A percentile compares a stretch with the other conserved stretches of the same genome.
phyloP scores from a whole-genome alignment of 208 protist genomes.

The Herpetomonas tarakana region DNA sequence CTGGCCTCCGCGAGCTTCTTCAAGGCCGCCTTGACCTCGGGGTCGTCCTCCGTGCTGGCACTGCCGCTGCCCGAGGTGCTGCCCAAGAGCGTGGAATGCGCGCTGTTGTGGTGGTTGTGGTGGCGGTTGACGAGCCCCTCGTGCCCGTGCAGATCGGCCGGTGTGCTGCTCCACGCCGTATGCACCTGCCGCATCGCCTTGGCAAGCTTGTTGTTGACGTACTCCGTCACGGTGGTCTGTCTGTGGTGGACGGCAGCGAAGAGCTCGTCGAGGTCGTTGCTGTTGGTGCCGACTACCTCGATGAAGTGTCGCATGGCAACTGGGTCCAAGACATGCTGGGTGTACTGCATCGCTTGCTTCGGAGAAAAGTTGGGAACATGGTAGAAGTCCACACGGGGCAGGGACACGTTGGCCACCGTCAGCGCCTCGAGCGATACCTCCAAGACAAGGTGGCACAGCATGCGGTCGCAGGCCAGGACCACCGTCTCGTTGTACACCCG shows the following conservation, averaged over 20 bases:
- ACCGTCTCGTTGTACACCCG: constrained; percentile 81
- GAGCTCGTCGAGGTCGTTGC: constrained; percentile 75
- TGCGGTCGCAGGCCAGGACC: constrained; percentile 62
- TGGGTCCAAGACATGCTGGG: constrained; percentile 71
- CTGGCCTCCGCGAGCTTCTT: constrained; percentile 52
- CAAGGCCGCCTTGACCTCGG: constrained; percentile 21
- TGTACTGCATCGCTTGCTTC: constrained; percentile 68
- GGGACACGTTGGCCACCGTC: constrained; percentile 42
- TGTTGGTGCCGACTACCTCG: constrained; percentile 79
- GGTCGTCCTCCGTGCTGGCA: constrained; percentile 4
- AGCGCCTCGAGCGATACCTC: constrained; percentile 74
- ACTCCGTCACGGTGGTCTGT: constrained; percentile 37
- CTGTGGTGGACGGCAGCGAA: constrained; percentile 68
- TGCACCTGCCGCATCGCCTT: constrained; percentile 77
- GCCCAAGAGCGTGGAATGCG: background rate
- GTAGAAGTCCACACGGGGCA: constrained; percentile 78
- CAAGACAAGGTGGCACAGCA: constrained; percentile 74
- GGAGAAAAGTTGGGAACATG: constrained; percentile 66
- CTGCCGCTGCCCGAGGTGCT: background rate
- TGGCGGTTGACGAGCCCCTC: background rate
- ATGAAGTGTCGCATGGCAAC: constrained; percentile 58
- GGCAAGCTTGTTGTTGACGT: constrained; percentile 63
- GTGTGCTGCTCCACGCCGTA: constrained; percentile 13
- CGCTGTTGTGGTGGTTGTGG: constrained; percentile 2
- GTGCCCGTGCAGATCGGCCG: background rate